Evolutionary conservation across 306 rosid genomes (phyloP).

Genomic region (Trifolium subterraneum): DNA sequence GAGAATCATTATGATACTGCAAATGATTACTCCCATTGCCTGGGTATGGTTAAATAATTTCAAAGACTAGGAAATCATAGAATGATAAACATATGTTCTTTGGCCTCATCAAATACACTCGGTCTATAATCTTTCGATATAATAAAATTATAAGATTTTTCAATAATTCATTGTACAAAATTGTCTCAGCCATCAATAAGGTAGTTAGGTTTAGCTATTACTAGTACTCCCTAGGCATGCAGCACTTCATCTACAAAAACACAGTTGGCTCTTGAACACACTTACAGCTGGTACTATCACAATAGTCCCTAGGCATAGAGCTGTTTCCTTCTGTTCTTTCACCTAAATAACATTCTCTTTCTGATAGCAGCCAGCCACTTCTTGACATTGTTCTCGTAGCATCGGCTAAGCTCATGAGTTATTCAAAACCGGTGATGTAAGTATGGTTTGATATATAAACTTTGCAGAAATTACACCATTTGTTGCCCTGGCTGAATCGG

Average conservation of each 20-base stretch:
- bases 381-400: constrained; percentile 83
- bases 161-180: not conserved
- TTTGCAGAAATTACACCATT: constrained; percentile 94
- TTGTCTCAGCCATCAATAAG: not conserved
- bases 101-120: no score
- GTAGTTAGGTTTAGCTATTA: not conserved
- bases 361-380: constrained; percentile 79
- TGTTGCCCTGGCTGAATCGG: constrained; percentile 96
- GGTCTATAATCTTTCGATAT: not conserved
- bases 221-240: not conserved
- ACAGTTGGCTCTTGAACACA: not conserved
- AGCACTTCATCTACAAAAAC: not conserved
- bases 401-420: constrained; percentile 82
- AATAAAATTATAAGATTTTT: not conserved
- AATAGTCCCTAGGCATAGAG: not conserved
- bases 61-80: no score
- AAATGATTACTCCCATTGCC: no score
- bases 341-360: constrained; percentile 80
- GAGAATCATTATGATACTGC: no score
- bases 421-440: constrained; percentile 51
- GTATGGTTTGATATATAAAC: constrained; percentile 85
- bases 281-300: not conserved
- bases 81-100: no score
- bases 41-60: no score
- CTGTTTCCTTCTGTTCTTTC: constrained; percentile 77